Conservation (phyloP, 345 rosid species). For the Eucalyptus shirleyi region DNA sequence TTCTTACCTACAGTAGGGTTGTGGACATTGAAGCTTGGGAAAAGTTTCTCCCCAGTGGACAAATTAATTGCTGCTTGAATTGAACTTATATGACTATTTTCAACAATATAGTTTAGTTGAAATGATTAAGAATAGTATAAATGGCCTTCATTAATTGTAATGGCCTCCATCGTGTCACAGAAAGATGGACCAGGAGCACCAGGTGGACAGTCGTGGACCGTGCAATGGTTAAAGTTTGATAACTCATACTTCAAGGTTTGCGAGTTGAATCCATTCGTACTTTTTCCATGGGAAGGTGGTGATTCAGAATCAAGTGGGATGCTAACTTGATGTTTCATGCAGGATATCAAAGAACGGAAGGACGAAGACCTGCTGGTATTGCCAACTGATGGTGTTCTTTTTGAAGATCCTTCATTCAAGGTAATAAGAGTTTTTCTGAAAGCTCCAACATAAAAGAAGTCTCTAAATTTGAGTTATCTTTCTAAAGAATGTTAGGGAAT, state of each 20-base stretch:
- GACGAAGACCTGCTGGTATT: conserved; percentile 77
- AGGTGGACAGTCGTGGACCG: conserved; percentile 98
- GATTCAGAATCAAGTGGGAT: neutral
- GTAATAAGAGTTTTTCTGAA: conserved; percentile 13
- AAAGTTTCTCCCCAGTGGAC: neutral
- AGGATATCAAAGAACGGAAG: conserved; percentile 72
- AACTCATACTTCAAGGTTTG: conserved; percentile 95
- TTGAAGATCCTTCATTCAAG: conserved; percentile 92
- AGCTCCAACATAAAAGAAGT: neutral
- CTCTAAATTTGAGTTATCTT: neutral
- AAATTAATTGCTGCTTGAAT: neutral
- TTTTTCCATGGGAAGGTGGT: neutral
- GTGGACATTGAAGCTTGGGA: neutral
- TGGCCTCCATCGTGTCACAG: conserved; percentile 26
- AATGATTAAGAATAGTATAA: neutral
- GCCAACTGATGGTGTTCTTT: conserved; percentile 89
- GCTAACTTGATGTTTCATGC: neutral
- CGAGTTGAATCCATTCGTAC: neutral
- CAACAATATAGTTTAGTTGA: neutral
- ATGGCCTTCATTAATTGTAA: neutral
- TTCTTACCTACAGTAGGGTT: neutral
- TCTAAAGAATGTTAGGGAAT: neutral
- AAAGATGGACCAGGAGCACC: conserved; percentile 95
- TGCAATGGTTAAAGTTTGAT: conserved; percentile 89
- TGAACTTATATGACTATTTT: neutral